Conservation (phyloP, 192 early-diverging fungal species). For the Lobosporangium transversale region DNA sequence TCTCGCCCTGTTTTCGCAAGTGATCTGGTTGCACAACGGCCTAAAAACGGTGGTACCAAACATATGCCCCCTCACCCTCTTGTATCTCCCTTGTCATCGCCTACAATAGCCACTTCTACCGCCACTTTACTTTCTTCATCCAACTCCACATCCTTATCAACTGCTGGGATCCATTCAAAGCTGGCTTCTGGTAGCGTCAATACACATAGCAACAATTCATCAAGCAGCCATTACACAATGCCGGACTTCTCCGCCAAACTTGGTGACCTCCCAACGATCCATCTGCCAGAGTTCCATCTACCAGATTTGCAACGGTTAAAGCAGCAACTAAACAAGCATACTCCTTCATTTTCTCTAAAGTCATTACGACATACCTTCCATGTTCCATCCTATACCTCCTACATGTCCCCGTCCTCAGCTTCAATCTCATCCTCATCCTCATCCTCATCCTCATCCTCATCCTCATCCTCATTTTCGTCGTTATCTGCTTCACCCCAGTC, state of each 20-base stretch:
- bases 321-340: slow-evolving; percentile 46
- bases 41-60: slow-evolving; percentile 2
- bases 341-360: slow-evolving; percentile 45
- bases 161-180: background rate
- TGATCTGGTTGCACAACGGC: slow-evolving; percentile 17
- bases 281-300: slow-evolving; percentile 47
- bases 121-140: background rate
- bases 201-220: background rate
- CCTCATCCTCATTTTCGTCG: slow-evolving; percentile 1
- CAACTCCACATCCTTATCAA: background rate
- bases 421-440: slow-evolving; percentile 22
- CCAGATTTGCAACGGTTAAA: slow-evolving; percentile 41
- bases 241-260: slow-evolving; percentile 14
- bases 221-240: background rate
- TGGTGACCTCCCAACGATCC: slow-evolving; percentile 19
- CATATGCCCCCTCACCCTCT: background rate
- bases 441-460: slow-evolving; percentile 6
- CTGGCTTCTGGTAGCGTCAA: background rate
- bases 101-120: background rate
- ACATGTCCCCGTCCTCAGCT: slow-evolving; percentile 13
- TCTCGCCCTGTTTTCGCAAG: slow-evolving; percentile 19
- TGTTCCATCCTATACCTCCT: slow-evolving; percentile 32
- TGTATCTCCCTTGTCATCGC: background rate
- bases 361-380: slow-evolving; percentile 42
- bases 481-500: background rate